Conservation (phyloP, 371 early-diverging fungal species). For the Blakeslea trispora region DNA sequence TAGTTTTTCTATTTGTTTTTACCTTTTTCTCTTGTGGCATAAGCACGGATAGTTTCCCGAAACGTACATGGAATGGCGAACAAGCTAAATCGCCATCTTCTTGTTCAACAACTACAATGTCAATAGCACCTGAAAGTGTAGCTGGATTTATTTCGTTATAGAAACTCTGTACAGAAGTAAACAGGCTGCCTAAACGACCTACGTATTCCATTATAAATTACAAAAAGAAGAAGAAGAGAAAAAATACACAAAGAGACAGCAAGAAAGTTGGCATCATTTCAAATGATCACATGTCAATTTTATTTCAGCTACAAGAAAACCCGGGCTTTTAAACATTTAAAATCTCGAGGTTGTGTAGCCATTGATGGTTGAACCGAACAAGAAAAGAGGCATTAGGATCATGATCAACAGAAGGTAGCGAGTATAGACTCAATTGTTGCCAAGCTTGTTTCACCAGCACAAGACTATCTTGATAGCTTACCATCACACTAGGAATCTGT, state of each 20-base stretch:
- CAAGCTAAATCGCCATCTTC: constrained; percentile 80
- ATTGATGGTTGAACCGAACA: neutral
- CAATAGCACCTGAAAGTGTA: constrained; percentile 98
- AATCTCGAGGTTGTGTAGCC: constrained; percentile 1
- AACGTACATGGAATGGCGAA: constrained; percentile 98
- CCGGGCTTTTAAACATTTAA: constrained; percentile 1
- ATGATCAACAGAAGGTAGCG: constrained; percentile 2
- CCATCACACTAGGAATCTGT: constrained; percentile 10
- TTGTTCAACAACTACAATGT: constrained; percentile 94
- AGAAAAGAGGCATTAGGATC: constrained; percentile 6
- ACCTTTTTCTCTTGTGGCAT: constrained; percentile 88
- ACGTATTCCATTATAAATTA: constrained; percentile 42
- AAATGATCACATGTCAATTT: neutral
- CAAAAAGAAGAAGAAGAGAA: constrained; percentile 11
- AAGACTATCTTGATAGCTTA: constrained; percentile 4
- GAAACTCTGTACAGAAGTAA: constrained; percentile 87
- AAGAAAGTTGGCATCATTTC: too few relatives aligned
- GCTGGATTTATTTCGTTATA: constrained; percentile 98
- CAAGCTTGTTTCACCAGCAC: neutral
- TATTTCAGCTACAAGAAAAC: neutral
- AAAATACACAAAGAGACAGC: too few relatives aligned
- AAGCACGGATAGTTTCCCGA: constrained; percentile 94
- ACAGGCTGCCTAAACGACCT: constrained; percentile 42
- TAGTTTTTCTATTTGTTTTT: constrained; percentile 6
- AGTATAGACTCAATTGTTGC: neutral